Base-by-base conservation (phyloP, 441 rosid genomes). In the Codiaeum variegatum region DNA sequence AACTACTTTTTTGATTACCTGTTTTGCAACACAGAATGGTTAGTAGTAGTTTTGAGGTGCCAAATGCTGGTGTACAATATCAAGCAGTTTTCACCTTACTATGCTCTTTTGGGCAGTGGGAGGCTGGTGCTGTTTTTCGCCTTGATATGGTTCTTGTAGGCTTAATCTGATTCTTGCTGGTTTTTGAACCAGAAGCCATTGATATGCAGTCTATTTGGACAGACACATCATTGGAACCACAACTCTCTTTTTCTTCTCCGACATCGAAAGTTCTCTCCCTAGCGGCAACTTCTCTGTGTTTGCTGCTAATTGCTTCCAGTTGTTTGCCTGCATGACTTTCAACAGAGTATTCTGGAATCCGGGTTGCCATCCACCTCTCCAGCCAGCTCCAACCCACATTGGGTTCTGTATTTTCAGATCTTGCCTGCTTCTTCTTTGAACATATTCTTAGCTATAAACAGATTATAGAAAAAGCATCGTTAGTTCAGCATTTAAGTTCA, bases 351-450 rank as follows among this genome's bases (percentile, higher is more conserved):
- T 87, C 97, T 26, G 88, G 87, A 71, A 84, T 70, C 31, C 91
- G 87, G 47, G 97, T 89, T 73, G 97, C 96, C 96, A 90, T 89
- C 97, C 94, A 90, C 21, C 96, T 82, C 76, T 93, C 96, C 46
- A 90, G 93, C 96, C 94, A 89, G 82, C 84, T 88, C 94, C 90
- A 91, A 62, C 94, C 86, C 77, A 84, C 82, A 82, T 83, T 84
- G 44, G 85, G 71, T 24, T 88, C 90, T 23, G 77, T 69, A 3
- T 71, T 84, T 9, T 76, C 82, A 8, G 84, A 55, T 76, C 69
- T 85, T 31, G 67, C 64, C 34, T 78, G 88, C 71, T 85, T 88
- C 74, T 80, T 88, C 89, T 80, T 90, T 32, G 93, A 80, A 84
- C 96, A 88, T 49, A 91, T 77, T 75, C 91, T 72, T 66, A 88